Evolutionary conservation across 2,329 filamentous ascomycete genomes (phyloP).

Genomic region (Lachnellula occidentalis): DNA sequence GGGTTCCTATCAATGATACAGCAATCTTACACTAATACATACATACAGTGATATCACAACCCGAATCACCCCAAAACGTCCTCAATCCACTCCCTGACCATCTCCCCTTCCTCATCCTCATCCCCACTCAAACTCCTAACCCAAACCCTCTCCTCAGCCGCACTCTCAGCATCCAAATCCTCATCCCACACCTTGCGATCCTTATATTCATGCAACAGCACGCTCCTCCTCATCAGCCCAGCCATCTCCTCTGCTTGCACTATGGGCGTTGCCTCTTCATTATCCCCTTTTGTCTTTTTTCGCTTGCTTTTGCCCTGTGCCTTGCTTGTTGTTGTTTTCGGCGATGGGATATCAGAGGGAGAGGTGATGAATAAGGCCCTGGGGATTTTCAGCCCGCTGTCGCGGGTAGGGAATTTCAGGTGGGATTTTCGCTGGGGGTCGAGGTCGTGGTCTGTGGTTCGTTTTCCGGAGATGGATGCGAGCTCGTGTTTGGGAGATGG

Average conservation of each 20-base stretch:
- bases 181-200: conserved; percentile 21
- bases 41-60: not conserved
- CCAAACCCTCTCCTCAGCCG: conserved; percentile 13
- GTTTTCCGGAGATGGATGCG: not conserved
- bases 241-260: conserved; percentile 23
- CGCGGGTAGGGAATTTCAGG: conserved; percentile 23
- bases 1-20: not conserved
- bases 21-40: not conserved
- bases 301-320: not conserved
- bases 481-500: not conserved
- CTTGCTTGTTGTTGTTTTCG: too few species aligned
- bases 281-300: not conserved
- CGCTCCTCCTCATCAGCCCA: conserved; percentile 23
- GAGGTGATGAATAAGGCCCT: conserved; percentile 18
- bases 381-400: conserved; percentile 22
- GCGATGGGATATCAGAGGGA: not conserved
- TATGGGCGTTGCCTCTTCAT: not conserved
- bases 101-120: not conserved
- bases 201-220: conserved; percentile 21
- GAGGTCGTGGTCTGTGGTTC: conserved; percentile 7
- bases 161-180: conserved; percentile 16
- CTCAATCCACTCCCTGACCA: conserved; percentile 18
- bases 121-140: not conserved
- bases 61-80: not conserved
- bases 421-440: conserved; percentile 11